Conservation (phyloP, 148 eudicot genomes). For the Rhododendron mucronatum region DNA sequence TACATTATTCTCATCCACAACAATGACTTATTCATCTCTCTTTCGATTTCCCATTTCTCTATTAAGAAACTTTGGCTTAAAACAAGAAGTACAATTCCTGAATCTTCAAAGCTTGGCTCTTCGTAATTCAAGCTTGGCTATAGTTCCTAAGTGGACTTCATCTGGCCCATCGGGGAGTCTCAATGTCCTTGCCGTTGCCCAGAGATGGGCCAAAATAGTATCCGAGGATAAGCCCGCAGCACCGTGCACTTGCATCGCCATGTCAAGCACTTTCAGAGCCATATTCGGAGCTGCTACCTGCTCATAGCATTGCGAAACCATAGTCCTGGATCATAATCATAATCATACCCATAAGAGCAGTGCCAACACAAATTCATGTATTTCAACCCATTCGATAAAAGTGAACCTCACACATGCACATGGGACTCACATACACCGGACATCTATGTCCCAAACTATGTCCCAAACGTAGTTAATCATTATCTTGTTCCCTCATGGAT, state of each 20-base stretch:
- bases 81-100: not conserved
- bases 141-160: constrained; percentile 93
- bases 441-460: not conserved
- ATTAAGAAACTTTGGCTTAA: not conserved
- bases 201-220: constrained; percentile 76
- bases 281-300: constrained; percentile 96
- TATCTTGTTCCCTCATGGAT: not conserved
- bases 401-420: not conserved
- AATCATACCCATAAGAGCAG: not conserved
- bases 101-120: constrained; percentile 60
- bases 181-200: constrained; percentile 91
- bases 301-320: not conserved
- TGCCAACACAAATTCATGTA: not conserved
- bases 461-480: not conserved
- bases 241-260: constrained; percentile 98
- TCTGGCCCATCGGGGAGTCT: constrained; percentile 99
- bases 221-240: constrained; percentile 89
- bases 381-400: not conserved
- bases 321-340: too few species aligned
- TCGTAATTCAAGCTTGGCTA: constrained; percentile 67
- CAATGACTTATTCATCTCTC: not conserved
- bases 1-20: not conserved
- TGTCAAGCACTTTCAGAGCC: constrained; percentile 90
- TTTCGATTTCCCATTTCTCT: not conserved
- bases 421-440: not conserved